A percentile compares a stretch with the other conserved stretches of the same genome.
These are phyloP conservation scores for Musa itinerans DNA, from an alignment of 176 grass and related monocot species.

Conservation along the genomic window DNA sequence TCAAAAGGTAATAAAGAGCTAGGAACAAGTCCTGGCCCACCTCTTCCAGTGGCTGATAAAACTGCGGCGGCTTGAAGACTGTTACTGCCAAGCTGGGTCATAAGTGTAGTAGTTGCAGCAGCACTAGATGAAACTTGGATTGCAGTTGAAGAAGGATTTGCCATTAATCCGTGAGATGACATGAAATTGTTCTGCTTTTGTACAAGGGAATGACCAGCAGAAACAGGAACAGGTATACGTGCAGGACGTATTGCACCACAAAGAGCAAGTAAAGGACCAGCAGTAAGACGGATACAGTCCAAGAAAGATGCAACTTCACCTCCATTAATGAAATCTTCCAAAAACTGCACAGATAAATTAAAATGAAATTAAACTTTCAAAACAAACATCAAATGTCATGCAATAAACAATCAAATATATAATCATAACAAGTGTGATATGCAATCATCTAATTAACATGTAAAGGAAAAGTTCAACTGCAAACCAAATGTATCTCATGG, in stretches of 20 bases:
- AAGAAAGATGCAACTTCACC: conserved; percentile 98
- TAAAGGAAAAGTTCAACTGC: too few relatives aligned
- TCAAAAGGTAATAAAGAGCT: conserved; percentile 97
- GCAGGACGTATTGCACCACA: conserved; percentile 97
- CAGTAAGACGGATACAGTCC: conserved; percentile 87
- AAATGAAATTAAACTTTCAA: neutral
- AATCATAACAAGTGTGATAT: too few relatives aligned
- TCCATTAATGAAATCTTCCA: conserved; percentile 99
- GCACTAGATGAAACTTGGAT: conserved; percentile 37
- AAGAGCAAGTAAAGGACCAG: conserved; percentile 92
- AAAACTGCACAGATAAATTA: conserved; percentile 50
- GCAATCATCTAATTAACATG: too few relatives aligned
- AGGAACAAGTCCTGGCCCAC: conserved; percentile 89
- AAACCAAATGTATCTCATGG: neutral
- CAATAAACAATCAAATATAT: too few relatives aligned
- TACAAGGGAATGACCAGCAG: conserved; percentile 40
- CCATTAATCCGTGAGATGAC: conserved; percentile 33
- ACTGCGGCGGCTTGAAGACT: conserved; percentile 68
- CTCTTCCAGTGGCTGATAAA: conserved; percentile 70
- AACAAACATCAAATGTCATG: too few relatives aligned
- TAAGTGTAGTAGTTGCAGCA: conserved; percentile 27
- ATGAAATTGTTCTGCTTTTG: conserved; percentile 48
- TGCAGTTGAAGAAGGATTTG: conserved; percentile 55
- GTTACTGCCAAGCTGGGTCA: conserved; percentile 57
- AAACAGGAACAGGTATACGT: conserved; percentile 85